phyloP scores from a whole-genome alignment of 768 basidiomycete species.

The Psilocybe sp. region DNA sequence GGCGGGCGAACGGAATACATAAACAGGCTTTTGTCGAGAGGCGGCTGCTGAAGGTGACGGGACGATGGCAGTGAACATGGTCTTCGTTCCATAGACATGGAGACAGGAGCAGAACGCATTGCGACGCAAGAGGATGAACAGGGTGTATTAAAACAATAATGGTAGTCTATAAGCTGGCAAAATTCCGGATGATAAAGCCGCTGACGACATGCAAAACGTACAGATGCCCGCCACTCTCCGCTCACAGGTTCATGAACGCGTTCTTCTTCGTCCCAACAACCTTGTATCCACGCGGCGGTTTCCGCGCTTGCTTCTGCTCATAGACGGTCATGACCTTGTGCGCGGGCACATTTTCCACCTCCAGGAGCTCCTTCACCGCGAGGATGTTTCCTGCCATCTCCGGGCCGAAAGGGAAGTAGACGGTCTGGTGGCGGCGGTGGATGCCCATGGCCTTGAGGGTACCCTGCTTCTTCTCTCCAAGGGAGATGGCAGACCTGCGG shows the following conservation, averaged over 20 bases:
- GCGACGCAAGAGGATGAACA: too few relatives aligned
- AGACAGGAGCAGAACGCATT: too few relatives aligned
- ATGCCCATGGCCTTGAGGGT: slow-evolving; percentile 85
- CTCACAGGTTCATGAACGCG: slow-evolving; percentile 29
- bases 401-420: slow-evolving; percentile 72
- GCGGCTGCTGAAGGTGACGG: too few relatives aligned
- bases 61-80: too few relatives aligned
- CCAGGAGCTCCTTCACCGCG: slow-evolving; percentile 83
- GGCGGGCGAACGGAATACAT: too few relatives aligned
- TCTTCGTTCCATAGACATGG: too few relatives aligned
- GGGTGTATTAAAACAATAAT: too few relatives aligned
- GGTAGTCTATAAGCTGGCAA: too few relatives aligned
- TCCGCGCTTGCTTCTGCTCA: slow-evolving; percentile 65
- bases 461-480: slow-evolving; percentile 65
- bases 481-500: slow-evolving; percentile 80
- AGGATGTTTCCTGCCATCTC: slow-evolving; percentile 86
- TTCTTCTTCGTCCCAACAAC: slow-evolving; percentile 41
- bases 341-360: slow-evolving; percentile 80
- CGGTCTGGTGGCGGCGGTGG: slow-evolving; percentile 79
- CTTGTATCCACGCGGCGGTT: slow-evolving; percentile 65
- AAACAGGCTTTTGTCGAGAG: too few relatives aligned
- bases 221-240: too few relatives aligned
- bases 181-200: too few relatives aligned
- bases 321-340: slow-evolving; percentile 65
- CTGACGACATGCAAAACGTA: too few relatives aligned